A percentile compares a stretch with the other conserved stretches of the same genome.
phyloP scores from a whole-genome alignment of 1,284 basidiomycete species.

The Wolfiporia cocos region DNA sequence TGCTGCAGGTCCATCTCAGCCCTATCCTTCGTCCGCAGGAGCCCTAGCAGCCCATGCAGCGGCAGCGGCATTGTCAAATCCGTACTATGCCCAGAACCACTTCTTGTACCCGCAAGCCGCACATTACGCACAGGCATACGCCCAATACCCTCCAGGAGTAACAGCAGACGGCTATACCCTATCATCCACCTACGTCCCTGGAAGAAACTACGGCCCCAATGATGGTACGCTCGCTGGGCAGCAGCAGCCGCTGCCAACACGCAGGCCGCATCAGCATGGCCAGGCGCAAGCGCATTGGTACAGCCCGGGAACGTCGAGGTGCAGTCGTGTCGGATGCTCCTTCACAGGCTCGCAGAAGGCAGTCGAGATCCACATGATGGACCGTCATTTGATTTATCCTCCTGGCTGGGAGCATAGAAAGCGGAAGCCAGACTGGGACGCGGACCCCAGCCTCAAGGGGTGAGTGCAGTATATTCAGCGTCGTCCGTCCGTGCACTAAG shows the following conservation, averaged over 20 bases:
- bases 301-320: constrained; percentile 54
- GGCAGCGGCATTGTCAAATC: constrained; percentile 30
- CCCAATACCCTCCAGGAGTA: constrained; percentile 28
- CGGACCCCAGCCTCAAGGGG: constrained; percentile 73
- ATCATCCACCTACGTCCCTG: constrained; percentile 42
- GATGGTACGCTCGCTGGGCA: constrained; percentile 1
- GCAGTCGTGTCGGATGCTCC: constrained; percentile 61
- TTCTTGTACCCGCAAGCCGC: constrained; percentile 27
- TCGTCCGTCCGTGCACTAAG: no score
- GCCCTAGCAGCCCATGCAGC: constrained; percentile 22
- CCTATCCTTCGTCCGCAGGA: neutral
- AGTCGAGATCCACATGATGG: constrained; percentile 85
- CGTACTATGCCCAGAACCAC: constrained; percentile 27
- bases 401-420: constrained; percentile 66
- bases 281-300: constrained; percentile 41
- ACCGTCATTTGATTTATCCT: constrained; percentile 82
- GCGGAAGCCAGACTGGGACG: constrained; percentile 62
- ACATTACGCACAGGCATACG: constrained; percentile 60
- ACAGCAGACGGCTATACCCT: constrained; percentile 51
- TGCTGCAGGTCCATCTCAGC: neutral
- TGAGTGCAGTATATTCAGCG: no score
- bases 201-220: constrained; percentile 6
- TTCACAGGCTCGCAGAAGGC: constrained; percentile 73
- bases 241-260: constrained; percentile 2
- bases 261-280: constrained; percentile 7